A percentile compares a stretch with the other conserved stretches of the same genome.
Evolutionary conservation across 495 filamentous ascomycete species (phyloP).

Genomic region (Poronia punctata): DNA sequence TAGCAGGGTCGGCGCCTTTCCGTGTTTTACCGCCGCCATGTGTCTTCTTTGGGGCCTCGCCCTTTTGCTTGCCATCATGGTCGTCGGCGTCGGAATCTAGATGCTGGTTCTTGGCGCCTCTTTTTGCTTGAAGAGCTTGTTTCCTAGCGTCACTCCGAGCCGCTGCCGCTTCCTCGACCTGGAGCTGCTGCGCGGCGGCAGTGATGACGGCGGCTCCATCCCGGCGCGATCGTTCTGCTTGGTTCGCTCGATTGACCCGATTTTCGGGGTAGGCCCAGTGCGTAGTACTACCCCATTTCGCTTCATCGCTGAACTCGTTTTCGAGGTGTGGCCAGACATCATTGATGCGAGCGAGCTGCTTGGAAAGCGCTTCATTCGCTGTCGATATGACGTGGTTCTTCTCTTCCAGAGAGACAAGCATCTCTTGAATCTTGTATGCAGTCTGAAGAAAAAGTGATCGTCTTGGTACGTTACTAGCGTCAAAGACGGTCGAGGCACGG

Average conservation of each 20-base stretch:
- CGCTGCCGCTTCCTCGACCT: constrained; percentile 65
- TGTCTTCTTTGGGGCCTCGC: constrained; percentile 51
- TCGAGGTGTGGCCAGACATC: constrained; percentile 77
- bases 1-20: constrained; percentile 48
- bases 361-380: constrained; percentile 79
- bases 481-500: constrained; percentile 32
- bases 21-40: constrained; percentile 53
- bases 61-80: constrained; percentile 37
- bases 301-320: constrained; percentile 85
- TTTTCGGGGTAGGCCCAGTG: constrained; percentile 97
- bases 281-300: constrained; percentile 78
- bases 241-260: constrained; percentile 54
- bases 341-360: constrained; percentile 77
- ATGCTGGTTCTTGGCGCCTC: constrained; percentile 56
- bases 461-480: constrained; percentile 48
- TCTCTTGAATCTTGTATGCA: constrained; percentile 56
- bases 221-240: constrained; percentile 64
- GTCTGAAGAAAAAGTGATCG: constrained; percentile 59
- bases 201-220: constrained; percentile 67
- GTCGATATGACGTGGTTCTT: constrained; percentile 93
- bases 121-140: constrained; percentile 69
- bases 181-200: constrained; percentile 57
- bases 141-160: constrained; percentile 73
- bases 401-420: constrained; percentile 83
- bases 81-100: constrained; percentile 78